Percentiles rank a stretch among this genome's conserved stretches.
Conservation (phyloP, 495 filamentous ascomycete species). For the Penicillium cinerascens region DNA sequence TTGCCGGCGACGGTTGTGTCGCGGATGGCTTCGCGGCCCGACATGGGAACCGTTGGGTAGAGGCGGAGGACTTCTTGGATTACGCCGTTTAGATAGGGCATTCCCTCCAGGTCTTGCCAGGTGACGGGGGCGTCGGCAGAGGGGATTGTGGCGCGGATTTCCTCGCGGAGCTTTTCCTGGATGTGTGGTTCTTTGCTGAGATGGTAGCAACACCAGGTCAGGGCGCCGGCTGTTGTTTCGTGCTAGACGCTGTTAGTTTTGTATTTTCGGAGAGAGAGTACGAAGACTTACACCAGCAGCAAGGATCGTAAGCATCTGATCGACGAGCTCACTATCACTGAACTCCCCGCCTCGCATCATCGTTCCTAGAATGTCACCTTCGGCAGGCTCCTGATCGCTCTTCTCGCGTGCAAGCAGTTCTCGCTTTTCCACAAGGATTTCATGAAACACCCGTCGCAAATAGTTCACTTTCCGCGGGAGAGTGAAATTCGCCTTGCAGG, state of each 20-base stretch:
- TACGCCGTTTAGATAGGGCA: constrained; percentile 47
- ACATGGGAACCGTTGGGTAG: constrained; percentile 44
- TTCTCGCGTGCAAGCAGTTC: constrained; percentile 47
- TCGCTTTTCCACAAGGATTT: constrained; percentile 61
- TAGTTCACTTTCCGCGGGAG: constrained; percentile 49
- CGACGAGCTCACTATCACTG: constrained; percentile 44
- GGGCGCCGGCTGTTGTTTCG: constrained; percentile 48
- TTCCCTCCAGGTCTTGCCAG: constrained; percentile 35
- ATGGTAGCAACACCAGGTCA: constrained; percentile 47
- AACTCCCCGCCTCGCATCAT: constrained; percentile 50
- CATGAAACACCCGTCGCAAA: constrained; percentile 58
- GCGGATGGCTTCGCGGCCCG: constrained; percentile 41
- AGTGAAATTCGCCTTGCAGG: constrained; percentile 61
- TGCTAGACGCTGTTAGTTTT: constrained; percentile 24
- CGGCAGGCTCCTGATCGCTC: constrained; percentile 48
- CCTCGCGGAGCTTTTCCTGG: constrained; percentile 40
- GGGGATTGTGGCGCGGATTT: constrained; percentile 37
- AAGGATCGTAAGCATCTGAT: constrained; percentile 51
- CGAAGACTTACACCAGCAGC: constrained; percentile 36
- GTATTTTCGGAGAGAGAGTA: neutral
- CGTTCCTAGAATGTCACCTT: constrained; percentile 63
- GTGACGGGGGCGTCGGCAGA: constrained; percentile 18
- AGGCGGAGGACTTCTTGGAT: constrained; percentile 42
- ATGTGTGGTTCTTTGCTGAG: constrained; percentile 39
- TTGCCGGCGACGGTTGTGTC: constrained; percentile 40